phyloP scores from a whole-genome alignment of 257 asterid genomes.

The Solanum stenotomum region DNA sequence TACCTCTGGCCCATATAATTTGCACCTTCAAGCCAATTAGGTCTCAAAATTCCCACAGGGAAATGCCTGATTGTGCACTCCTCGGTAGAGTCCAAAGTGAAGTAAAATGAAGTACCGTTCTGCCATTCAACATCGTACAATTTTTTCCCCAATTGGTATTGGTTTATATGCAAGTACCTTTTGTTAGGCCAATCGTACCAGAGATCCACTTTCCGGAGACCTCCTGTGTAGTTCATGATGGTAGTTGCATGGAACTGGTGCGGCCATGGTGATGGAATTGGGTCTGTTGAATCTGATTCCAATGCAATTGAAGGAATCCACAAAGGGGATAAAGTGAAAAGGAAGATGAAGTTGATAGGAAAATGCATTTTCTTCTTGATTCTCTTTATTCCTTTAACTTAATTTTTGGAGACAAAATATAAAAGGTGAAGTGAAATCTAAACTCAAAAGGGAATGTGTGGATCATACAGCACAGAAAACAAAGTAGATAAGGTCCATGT shows the following conservation, averaged over 20 bases:
- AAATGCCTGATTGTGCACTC: constrained; percentile 40
- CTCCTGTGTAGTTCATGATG: constrained; percentile 44
- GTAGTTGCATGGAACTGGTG: constrained; percentile 73
- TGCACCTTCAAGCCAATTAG: constrained; percentile 79
- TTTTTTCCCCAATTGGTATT: constrained; percentile 46
- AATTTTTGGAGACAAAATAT: background rate
- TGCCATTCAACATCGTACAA: constrained; percentile 64
- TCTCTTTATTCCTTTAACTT: background rate
- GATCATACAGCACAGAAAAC: background rate
- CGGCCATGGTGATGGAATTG: constrained; percentile 67
- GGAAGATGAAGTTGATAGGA: background rate
- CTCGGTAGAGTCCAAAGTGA: constrained; percentile 29
- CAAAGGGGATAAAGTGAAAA: background rate
- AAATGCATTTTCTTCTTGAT: background rate
- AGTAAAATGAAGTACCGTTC: constrained; percentile 50
- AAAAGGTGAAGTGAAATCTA: background rate
- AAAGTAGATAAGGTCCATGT: background rate
- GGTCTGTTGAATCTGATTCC: constrained; percentile 18
- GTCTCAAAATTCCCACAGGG: constrained; percentile 64
- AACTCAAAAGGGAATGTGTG: background rate
- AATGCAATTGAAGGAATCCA: background rate
- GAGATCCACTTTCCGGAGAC: constrained; percentile 53
- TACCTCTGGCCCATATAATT: constrained; percentile 49
- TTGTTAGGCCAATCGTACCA: constrained; percentile 95
- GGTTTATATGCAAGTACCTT: constrained; percentile 71